A percentile compares a stretch with the other conserved stretches of the same genome.
Evolutionary conservation across 192 early-diverging fungal species (phyloP).

Genomic region (Spinellus fusiger): DNA sequence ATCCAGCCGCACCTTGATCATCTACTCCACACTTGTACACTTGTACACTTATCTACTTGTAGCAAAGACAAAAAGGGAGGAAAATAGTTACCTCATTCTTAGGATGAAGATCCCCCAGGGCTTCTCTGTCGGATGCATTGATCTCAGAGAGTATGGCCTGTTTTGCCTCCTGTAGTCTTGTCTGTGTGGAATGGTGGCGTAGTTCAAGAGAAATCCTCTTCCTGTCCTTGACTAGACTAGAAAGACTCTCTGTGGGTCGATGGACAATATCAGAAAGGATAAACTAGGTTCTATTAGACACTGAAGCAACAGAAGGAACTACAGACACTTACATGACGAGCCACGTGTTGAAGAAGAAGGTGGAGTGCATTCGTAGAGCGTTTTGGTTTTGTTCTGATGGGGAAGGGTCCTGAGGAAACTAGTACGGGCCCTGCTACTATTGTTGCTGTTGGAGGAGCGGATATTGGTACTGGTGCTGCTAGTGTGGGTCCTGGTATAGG

Average conservation of each 20-base stretch:
- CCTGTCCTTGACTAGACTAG: conserved; percentile 7
- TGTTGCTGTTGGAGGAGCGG: no score
- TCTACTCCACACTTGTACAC: neutral
- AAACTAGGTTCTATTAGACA: neutral
- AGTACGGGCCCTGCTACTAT: no score
- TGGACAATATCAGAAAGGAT: neutral
- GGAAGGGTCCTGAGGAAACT: no score
- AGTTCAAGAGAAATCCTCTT: conserved; percentile 7
- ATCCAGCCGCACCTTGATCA: conserved; percentile 19
- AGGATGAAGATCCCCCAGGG: conserved; percentile 12
- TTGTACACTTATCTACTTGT: neutral
- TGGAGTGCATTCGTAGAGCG: conserved; percentile 18
- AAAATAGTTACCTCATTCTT: conserved; percentile 15
- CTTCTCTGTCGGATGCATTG: conserved; percentile 6
- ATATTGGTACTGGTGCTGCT: no score
- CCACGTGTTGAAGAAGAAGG: conserved; percentile 9
- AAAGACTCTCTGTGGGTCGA: neutral
- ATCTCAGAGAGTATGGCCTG: conserved; percentile 2
- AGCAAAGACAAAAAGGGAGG: neutral
- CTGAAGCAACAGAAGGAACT: neutral
- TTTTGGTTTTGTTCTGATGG: conserved; percentile 11
- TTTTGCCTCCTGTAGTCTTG: conserved; percentile 2
- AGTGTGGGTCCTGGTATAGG: no score
- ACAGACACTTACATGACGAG: neutral
- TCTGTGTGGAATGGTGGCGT: neutral